Evolutionary conservation across 257 asterid species (phyloP), one percentile per base, ranked within the genome.

Genomic region (Solanum rostratum): DNA sequence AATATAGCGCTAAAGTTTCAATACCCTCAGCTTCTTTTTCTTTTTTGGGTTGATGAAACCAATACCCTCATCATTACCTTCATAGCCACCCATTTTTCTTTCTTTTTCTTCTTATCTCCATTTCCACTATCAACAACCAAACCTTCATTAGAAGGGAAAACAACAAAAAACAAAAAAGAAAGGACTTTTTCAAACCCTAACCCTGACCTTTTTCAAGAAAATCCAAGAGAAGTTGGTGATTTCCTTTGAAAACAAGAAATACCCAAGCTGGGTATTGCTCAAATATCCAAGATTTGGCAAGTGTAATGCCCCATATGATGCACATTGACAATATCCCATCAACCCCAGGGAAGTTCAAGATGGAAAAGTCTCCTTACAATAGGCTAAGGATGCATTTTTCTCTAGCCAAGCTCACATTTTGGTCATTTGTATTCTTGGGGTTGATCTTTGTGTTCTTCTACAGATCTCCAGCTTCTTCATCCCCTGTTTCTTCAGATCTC

Each of bases 321-420:
- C 97, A 93, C 95, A 93, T 91, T 91, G 97, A 90, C 88, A 85
- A 84, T 87, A 45, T 87, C 84, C 97, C 97, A 46, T 91, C 97
- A 71, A 91, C 97, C 84, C 97, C 95, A 15, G 99, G 99, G 30
- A 96, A 96, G 96, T 94, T 92, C 92, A 96, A 96, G 96, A 94
- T 94, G 97, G 99, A 96, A 86, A 96, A 96, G 84, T 93, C 97
- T 2, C 92, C 94, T 1, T 92, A 92, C 85, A 89, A 87, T 71
- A 90, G 97, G 88, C 92, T 91, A 83, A 88, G 98, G 91, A 91
- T 90, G 10, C 96, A 93, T 87, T 92, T 91, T 43, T 92, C 98
- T 59, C 79, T 96, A 43, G 91, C 94, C 83, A 96, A 96, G 94
- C 97, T 96, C 45, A 88, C 97, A 55, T 92, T 96, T 85, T 96